A percentile compares a stretch with the other conserved stretches of the same genome.
Conservation (phyloP, 257 asterid genomes). For the Primulina tabacum region DNA sequence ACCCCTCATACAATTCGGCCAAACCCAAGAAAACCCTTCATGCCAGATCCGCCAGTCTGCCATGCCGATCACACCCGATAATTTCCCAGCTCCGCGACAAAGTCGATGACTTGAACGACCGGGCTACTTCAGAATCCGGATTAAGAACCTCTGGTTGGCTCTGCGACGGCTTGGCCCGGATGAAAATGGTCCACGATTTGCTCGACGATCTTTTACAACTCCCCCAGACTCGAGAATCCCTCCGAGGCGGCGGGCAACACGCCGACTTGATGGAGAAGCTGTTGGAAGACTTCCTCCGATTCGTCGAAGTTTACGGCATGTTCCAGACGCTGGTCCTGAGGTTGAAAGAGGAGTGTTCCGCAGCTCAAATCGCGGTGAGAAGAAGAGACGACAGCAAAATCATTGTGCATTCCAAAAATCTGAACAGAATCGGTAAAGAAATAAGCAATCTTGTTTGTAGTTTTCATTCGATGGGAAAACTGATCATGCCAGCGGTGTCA, state of each 20-base stretch:
- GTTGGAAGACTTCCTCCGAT: slow-evolving; percentile 61
- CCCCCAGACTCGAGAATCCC: slow-evolving; percentile 68
- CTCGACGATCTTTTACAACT: slow-evolving; percentile 81
- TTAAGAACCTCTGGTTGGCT: slow-evolving; percentile 48
- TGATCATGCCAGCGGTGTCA: slow-evolving; percentile 14
- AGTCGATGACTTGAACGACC: slow-evolving; percentile 40
- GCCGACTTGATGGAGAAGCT: slow-evolving; percentile 53
- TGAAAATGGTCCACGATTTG: slow-evolving; percentile 61
- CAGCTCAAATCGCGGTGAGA: slow-evolving; percentile 56
- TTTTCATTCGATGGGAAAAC: slow-evolving; percentile 33
- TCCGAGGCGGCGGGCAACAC: slow-evolving; percentile 32
- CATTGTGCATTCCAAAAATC: slow-evolving; percentile 33
- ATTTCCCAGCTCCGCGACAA: slow-evolving; percentile 61
- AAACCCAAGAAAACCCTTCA: slow-evolving; percentile 49
- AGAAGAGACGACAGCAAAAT: slow-evolving; percentile 44
- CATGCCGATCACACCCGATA: slow-evolving; percentile 70
- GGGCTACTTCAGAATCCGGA: slow-evolving; percentile 32
- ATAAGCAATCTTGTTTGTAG: slow-evolving; percentile 38
- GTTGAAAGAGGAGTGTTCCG: slow-evolving; percentile 56
- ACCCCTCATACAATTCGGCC: slow-evolving; percentile 30
- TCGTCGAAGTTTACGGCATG: slow-evolving; percentile 67
- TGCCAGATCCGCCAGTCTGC: slow-evolving; percentile 77
- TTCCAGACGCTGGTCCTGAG: slow-evolving; percentile 58
- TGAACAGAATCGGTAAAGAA: slow-evolving; percentile 54
- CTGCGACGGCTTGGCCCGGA: slow-evolving; percentile 51